These are phyloP conservation scores for Dendrostoma leiphaemia DNA, from an alignment of 2,329 filamentous ascomycete genomes.

Conservation along the genomic window DNA sequence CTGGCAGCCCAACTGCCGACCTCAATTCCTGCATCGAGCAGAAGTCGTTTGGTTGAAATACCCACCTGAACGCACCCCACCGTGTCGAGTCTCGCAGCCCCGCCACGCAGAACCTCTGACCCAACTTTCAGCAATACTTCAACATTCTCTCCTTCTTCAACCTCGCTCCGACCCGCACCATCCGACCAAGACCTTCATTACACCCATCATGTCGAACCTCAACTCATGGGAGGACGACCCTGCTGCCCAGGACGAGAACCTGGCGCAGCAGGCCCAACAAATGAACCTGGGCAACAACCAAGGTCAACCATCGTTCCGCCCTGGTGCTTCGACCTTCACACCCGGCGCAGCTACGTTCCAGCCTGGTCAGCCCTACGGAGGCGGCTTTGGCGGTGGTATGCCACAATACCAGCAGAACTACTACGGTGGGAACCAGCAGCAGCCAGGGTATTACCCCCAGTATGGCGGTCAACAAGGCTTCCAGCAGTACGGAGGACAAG, in stretches of 20 bases:
- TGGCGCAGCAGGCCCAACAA: constrained; percentile 74
- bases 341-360: constrained; percentile 70
- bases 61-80: constrained; percentile 25
- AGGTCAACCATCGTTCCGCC: constrained; percentile 56
- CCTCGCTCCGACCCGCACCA: constrained; percentile 3
- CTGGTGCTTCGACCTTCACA: constrained; percentile 68
- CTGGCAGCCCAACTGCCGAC: background rate
- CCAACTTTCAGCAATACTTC: constrained; percentile 1
- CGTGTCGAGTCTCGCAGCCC: constrained; percentile 3
- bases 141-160: background rate
- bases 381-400: constrained; percentile 56
- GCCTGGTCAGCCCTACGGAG: constrained; percentile 67
- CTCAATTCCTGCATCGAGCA: constrained; percentile 13
- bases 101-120: background rate
- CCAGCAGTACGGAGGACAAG: constrained; percentile 39
- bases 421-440: constrained; percentile 40
- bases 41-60: constrained; percentile 12
- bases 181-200: constrained; percentile 16
- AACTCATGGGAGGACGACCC: constrained; percentile 95
- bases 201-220: constrained; percentile 72
- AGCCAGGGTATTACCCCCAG: constrained; percentile 51
- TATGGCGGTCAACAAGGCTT: constrained; percentile 48
- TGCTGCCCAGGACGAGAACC: constrained; percentile 71
- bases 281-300: constrained; percentile 66
- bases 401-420: constrained; percentile 51